phyloP scores from a whole-genome alignment of 2,329 filamentous ascomycete genomes.

The Fusarium setosum region DNA sequence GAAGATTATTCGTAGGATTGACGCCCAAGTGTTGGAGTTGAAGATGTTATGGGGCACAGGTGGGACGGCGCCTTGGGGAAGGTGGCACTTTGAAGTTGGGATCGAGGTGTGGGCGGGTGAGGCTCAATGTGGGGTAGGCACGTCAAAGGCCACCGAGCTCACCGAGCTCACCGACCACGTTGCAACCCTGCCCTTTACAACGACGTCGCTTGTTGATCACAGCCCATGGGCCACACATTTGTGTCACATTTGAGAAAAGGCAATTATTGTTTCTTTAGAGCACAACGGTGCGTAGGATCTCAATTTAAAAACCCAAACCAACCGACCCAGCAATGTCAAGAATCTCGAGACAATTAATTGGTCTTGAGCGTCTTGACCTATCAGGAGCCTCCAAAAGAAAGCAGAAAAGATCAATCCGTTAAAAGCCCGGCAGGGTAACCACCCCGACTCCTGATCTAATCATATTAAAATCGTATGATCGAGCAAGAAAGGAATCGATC shows the following conservation, averaged over 20 bases:
- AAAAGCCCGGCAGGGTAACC: neutral
- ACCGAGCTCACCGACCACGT: slow-evolving; percentile 8
- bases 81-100: slow-evolving; percentile 31
- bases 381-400: neutral
- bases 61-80: slow-evolving; percentile 24
- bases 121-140: slow-evolving; percentile 39
- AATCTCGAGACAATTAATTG: neutral
- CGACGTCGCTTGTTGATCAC: neutral
- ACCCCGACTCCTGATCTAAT: neutral
- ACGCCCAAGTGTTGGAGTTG: neutral
- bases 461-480: slow-evolving; percentile 23
- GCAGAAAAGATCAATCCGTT: neutral
- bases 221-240: too few species aligned
- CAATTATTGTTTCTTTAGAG: neutral
- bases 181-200: neutral
- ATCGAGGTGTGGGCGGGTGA: slow-evolving; percentile 22
- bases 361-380: neutral
- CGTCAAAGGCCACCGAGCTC: slow-evolving; percentile 13
- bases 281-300: neutral
- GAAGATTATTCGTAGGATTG: neutral
- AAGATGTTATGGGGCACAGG: slow-evolving; percentile 23
- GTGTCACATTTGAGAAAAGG: too few species aligned
- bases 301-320: slow-evolving; percentile 10
- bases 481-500: slow-evolving; percentile 2
- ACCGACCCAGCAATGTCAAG: neutral